Evolutionary conservation across 2,329 filamentous ascomycete genomes (phyloP), one percentile per base, ranked within the genome.

Genomic region (Penicillium hesseltinei): DNA sequence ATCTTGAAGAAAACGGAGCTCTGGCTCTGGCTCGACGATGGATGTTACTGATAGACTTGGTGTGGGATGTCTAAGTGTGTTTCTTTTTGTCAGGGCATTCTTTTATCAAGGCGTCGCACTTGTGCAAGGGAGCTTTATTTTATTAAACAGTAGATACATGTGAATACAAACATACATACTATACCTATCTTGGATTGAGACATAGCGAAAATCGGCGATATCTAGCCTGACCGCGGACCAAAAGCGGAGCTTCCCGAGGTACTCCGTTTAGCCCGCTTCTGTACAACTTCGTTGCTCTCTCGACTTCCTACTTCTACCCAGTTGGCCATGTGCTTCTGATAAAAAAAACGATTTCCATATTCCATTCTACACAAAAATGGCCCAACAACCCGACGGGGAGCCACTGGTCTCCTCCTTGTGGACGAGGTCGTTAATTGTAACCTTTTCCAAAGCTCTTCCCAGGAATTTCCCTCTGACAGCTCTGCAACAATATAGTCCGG

Each of bases 401-500:
- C 67, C 73, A 58, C 64, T 73, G 66, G 74, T 74, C 62, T 70
- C 71, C 60, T 75, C 75, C 31, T 66, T 74, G 23, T 79, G 77
- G 77, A 77, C 75, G 39, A 72, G 75, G 60, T 79, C 77, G 29
- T 68, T 78, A 39, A 60, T 75, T 57, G 73, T 75, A 74, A 33
- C 25, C 38, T 29, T 38, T 31, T 54, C 35, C 29, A 31, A 36
- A 45, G 46, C 40, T 29, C 39, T 33, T 13, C 35, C 39, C 33
- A 45, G 38, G 11, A 48, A 29, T 35, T n/a, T 54, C 21, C 25
- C 42, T 31, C 54, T 61, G 56, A 57, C 58, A 51, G 31, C 38
- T 60, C 21, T 35, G 11, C 35, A n/a, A 19, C 23, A 23, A n/a
- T 52, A 35, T 68, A 88, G 81, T 91, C 94, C 66, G 94, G 94